Evolutionary conservation across 257 asterid species (phyloP), one percentile per base, ranked within the genome.

Genomic region (Cynanchum wilfordii): DNA sequence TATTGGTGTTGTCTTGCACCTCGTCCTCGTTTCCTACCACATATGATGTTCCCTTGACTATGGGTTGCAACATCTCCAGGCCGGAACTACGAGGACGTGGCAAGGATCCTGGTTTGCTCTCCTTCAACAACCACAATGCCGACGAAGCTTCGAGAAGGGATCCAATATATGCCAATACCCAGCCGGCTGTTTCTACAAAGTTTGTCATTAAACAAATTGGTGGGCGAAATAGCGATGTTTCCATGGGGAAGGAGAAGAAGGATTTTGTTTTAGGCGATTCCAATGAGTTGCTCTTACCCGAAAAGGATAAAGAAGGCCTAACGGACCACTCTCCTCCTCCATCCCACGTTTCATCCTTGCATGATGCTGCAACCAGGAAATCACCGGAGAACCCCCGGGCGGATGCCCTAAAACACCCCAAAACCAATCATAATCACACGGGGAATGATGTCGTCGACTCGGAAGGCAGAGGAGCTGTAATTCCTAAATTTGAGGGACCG

Each of bases 61-160:
- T 69, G 73, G 73, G 62, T 50, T 69, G 73, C 73, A 54, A 60
- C 29, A 19, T 69, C 10, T 69, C 73, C 3, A 50, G 40, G 30
- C 55, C 20, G 27, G 62, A 69, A 20, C 44, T 20, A 4, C 62
- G 44, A 29, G 47, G 47, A 29, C 11, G 59, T 15, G 44, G 56
- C 3, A 13, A 24, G 29, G 49, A 17, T 7, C 2, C 44, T 17
- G 24, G 42, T 64, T 7, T 64, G 17, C 69, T 17, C 40, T 38
- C 67, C 10, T 15, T 30, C 59, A 68, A 27, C 15, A 42, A 68
- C 55, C 47, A 24, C 3, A 17, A 49, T 3, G 11, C 10, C 1
- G 69, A 64, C 49, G 69, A 51, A 27, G 49, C 2, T 24, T 24
- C 72, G 0, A 64, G 29, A 36, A 17, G 15, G 2, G 69, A 19